Conservation (phyloP, 73 alveolate genomes). For the Breviolum minutum region DNA sequence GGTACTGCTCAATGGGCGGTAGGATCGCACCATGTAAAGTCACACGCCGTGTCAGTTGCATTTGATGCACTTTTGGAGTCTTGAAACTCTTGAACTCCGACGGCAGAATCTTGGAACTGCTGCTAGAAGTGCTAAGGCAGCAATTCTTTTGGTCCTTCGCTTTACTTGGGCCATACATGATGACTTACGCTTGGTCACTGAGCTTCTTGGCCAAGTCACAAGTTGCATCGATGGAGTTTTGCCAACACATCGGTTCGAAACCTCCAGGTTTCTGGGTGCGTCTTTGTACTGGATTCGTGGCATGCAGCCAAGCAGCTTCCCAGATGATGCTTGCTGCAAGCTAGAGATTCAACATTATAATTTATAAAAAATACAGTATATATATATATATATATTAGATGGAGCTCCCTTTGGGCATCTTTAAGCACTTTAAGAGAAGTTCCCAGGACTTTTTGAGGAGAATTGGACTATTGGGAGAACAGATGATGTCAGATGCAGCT, state of each 20-base stretch:
- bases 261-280: conserved; percentile 43
- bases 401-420: background rate
- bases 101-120: too few species aligned
- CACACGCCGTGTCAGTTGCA: background rate
- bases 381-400: too few species aligned
- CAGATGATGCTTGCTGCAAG: conserved; percentile 15
- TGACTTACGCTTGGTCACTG: conserved; percentile 81
- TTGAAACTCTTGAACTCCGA: too few species aligned
- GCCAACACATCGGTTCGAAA: background rate
- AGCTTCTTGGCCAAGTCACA: conserved; percentile 9
- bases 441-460: background rate
- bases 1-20: too few species aligned
- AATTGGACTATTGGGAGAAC: background rate
- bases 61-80: background rate
- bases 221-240: background rate
- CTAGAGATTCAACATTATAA: background rate
- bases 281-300: conserved; percentile 73
- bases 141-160: conserved; percentile 71
- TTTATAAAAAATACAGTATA: too few species aligned
- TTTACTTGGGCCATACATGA: conserved; percentile 74
- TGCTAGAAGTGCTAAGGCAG: conserved; percentile 24
- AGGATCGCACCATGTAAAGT: background rate
- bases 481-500: background rate
- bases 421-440: background rate
- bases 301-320: conserved; percentile 68